A percentile compares a stretch with the other conserved stretches of the same genome.
These are phyloP conservation scores for Cladophialophora psammophila DNA, from an alignment of 2,329 filamentous ascomycete species.

Conservation along the genomic window DNA sequence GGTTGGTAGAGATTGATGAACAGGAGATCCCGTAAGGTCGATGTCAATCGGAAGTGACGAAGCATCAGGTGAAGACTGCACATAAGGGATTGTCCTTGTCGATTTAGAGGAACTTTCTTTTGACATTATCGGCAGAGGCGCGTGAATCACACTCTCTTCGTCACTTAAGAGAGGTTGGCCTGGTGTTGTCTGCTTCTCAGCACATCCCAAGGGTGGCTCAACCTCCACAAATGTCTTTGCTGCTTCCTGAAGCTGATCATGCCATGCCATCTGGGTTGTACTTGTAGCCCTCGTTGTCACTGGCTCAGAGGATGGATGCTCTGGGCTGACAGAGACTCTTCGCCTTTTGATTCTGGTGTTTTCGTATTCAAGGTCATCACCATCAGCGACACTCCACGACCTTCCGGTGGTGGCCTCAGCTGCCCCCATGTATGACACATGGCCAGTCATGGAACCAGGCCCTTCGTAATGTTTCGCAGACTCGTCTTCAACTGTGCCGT, in stretches of 20 bases:
- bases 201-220: not conserved
- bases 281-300: not conserved
- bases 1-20: not conserved
- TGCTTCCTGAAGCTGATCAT: slow-evolving; percentile 27
- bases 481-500: slow-evolving; percentile 19
- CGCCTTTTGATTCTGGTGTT: slow-evolving; percentile 34
- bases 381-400: slow-evolving; percentile 7
- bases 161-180: not conserved
- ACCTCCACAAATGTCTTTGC: slow-evolving; percentile 8
- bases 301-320: slow-evolving; percentile 1
- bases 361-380: slow-evolving; percentile 21
- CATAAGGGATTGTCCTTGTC: not conserved
- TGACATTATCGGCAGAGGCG: not conserved
- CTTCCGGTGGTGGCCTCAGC: not conserved
- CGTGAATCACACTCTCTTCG: not conserved
- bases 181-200: not conserved
- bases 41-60: slow-evolving; percentile 8
- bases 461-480: not conserved
- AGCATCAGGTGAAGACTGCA: not conserved
- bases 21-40: not conserved
- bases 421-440: not conserved
- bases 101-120: not conserved
- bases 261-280: slow-evolving; percentile 20
- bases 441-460: not conserved
- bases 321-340: slow-evolving; percentile 25